Evolutionary conservation across 2,329 filamentous ascomycete genomes (phyloP), one percentile per base, ranked within the genome.

Genomic region (Drechslerella coelobrocha): DNA sequence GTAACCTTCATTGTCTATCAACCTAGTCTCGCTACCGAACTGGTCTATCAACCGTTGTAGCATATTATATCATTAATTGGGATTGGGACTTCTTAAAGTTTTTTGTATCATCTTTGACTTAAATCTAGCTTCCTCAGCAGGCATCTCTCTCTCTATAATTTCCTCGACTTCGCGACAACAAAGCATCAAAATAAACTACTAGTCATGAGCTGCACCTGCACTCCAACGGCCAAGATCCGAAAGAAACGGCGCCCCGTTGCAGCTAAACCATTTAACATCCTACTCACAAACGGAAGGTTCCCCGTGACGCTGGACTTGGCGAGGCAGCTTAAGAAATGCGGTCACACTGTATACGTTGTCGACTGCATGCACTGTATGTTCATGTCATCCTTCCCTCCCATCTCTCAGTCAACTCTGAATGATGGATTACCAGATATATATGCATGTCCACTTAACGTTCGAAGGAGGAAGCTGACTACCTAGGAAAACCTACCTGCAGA

Each of bases 261-360:
- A 2, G 31, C 34, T 3, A 48, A 37, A 2, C 61, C 72, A 2
- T 73, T 74, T 23, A 75, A 74, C 37, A 73, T 76, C 27, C 74
- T 76, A 27, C 74, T 76, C n/a, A 76, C 73, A 4, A 76, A 76
- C 21, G 75, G 75, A 43, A 72, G 75, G 43, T 76, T 76, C 62
- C 75, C 75, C 9, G 74, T 76, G 23, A 72, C 75, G 8, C 56
- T 76, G 23, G 75, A 75, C 50, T 68, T 76, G 5, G 75, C 75
- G 2, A 71, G 75, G 14, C 75, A 76, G 51, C 61, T 76, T 21
- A 57, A 68, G 29, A 68, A 71, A 19, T 74, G 72, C 26, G 71
- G 66, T 9, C 75, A 76, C 55, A 61, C 62, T 14, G 63, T 76
- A 48, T 73, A 55, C 47, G 74, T 74, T 10, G 73, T 75, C 29